Base-by-base conservation (phyloP, 2,329 filamentous ascomycete genomes). In the Ceratocystis colombiana region DNA sequence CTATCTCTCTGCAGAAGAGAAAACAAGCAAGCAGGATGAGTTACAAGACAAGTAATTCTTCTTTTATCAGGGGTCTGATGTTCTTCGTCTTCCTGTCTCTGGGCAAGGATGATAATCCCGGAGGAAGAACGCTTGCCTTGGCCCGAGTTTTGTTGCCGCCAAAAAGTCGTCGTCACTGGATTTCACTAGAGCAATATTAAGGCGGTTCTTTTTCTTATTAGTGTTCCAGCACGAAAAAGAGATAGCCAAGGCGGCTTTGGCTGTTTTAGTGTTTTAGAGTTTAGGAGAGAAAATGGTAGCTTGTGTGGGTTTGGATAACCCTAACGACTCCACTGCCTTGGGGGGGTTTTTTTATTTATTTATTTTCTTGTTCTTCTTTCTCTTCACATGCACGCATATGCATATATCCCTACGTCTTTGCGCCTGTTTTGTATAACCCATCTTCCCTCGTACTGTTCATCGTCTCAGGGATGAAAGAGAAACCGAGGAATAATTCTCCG, bases 401-500 rank as follows among this genome's bases (percentile, higher is more conserved):
- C 10, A 41, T 15, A 41, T 15, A 41, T 15, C 37, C 37, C 37
- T 41, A 41, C 37, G 12, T 41, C 37, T 41, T 41, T 48, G 46
- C 1, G 46, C 15, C n/a, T 50, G 22, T 20, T 41, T 41, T 41
- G 37, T 41, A 41, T 50, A 48, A 22, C n/a, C n/a, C 15, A 33
- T 17, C 25, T 2, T 1, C 25, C 22, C 22, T 57, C 28, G n/a
- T 25, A 8, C 22, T 50, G 6, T 50, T 50, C 15, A 17, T 30
- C 22, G 15, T 57, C 33, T 45, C 37, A 45, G 37, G 59, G 37
- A 61, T 61, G 20, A 59, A 61, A 45, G 37, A 61, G 37, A 61
- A 61, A 61, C 20, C 20, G 41, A 62, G n/a, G 30, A 62, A 62
- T 41, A 62, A 62, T 57, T 57, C 53, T 57, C 53, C 53, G 53